These are phyloP conservation scores for Jaltomata sinuosa DNA, from an alignment of 257 asterid species.

Conservation along the genomic window DNA sequence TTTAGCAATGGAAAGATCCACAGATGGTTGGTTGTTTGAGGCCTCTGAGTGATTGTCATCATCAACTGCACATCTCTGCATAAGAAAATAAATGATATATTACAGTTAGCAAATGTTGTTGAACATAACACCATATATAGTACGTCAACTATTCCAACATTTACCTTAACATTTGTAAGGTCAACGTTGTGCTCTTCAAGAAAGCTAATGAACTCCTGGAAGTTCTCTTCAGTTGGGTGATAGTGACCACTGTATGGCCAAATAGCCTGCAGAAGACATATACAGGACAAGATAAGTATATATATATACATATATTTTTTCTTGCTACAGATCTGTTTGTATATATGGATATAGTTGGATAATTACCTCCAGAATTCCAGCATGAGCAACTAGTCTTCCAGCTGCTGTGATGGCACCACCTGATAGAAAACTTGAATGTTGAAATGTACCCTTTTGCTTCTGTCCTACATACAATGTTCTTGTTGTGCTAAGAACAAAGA, in stretches of 20 bases:
- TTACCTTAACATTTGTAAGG: slow-evolving; percentile 73
- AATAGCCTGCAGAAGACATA: slow-evolving; percentile 43
- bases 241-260: slow-evolving; percentile 97
- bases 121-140: background rate
- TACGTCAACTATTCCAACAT: background rate
- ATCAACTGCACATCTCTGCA: slow-evolving; percentile 71
- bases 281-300: background rate
- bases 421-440: slow-evolving; percentile 90
- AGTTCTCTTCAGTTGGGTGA: slow-evolving; percentile 86
- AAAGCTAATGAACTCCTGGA: slow-evolving; percentile 65
- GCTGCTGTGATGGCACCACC: slow-evolving; percentile 98
- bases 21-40: background rate
- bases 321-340: background rate
- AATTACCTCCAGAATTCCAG: slow-evolving; percentile 75
- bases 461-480: slow-evolving; percentile 67
- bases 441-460: slow-evolving; percentile 74
- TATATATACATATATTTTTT: slow-evolving; percentile 3
- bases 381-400: slow-evolving; percentile 76
- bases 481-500: slow-evolving; percentile 83
- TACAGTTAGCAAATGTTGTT: background rate
- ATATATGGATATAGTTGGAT: background rate
- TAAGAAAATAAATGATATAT: background rate
- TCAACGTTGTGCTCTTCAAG: slow-evolving; percentile 66
- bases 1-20: slow-evolving; percentile 5
- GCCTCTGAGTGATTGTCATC: slow-evolving; percentile 57